Evolutionary conservation across 495 filamentous ascomycete species (phyloP).

Genomic region (Aspergillus ostianus): DNA sequence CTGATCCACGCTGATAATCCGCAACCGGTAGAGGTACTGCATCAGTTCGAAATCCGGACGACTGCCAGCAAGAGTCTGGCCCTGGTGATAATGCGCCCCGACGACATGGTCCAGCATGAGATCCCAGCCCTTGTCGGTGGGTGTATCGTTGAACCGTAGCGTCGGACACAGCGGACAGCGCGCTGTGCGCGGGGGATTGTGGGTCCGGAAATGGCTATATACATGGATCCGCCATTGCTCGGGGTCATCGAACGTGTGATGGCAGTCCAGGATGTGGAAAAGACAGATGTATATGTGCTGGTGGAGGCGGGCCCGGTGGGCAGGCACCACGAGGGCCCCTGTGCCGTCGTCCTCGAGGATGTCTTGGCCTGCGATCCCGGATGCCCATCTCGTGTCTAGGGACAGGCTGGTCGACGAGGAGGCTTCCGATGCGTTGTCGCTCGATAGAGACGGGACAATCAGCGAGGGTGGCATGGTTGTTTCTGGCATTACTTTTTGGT

Average conservation of each 20-base stretch:
- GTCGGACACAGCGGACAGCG: constrained; percentile 41
- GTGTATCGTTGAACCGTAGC: constrained; percentile 32
- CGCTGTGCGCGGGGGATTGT: constrained; percentile 36
- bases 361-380: constrained; percentile 18
- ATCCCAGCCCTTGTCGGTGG: constrained; percentile 35
- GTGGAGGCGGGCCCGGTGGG: constrained; percentile 13
- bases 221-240: constrained; percentile 43
- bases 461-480: constrained; percentile 9
- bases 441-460: constrained; percentile 24
- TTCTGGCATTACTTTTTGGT: constrained; percentile 1
- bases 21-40: constrained; percentile 42
- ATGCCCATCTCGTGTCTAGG: constrained; percentile 20
- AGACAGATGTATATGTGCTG: constrained; percentile 39
- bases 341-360: constrained; percentile 26
- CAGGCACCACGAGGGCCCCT: constrained; percentile 26
- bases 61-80: constrained; percentile 40
- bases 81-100: constrained; percentile 35
- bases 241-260: constrained; percentile 36
- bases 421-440: constrained; percentile 18
- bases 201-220: constrained; percentile 42
- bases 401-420: constrained; percentile 18
- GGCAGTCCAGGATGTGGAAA: constrained; percentile 45
- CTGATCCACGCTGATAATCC: constrained; percentile 46
- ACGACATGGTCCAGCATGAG: constrained; percentile 42
- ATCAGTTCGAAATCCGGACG: constrained; percentile 46